Conservation (phyloP, 352 stramenopile species). For the Phytophthora sp. region DNA sequence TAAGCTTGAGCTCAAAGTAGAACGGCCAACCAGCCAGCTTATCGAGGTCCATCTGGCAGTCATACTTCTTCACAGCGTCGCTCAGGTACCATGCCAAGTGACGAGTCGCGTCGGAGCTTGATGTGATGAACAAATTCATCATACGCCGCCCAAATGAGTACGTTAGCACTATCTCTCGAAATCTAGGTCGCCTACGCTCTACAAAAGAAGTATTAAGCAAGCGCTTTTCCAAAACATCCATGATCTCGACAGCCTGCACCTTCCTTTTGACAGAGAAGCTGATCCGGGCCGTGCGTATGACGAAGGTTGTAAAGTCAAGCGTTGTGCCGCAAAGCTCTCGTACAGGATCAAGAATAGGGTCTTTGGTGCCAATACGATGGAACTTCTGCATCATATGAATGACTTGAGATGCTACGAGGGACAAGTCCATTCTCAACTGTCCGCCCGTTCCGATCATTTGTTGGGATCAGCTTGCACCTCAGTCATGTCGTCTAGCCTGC, state of each 20-base stretch:
- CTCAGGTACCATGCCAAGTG: slow-evolving; percentile 13
- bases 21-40: slow-evolving; percentile 1
- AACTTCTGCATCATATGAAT: slow-evolving; percentile 31
- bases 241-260: slow-evolving; percentile 7
- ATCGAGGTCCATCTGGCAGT: background rate
- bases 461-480: background rate
- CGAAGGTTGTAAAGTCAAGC: slow-evolving; percentile 1
- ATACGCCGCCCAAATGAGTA: slow-evolving; percentile 1
- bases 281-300: slow-evolving; percentile 8
- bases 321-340: slow-evolving; percentile 11
- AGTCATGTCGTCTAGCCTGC: background rate
- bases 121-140: slow-evolving; percentile 1
- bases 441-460: background rate
- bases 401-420: background rate
- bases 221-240: slow-evolving; percentile 21
- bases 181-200: background rate
- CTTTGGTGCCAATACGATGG: slow-evolving; percentile 8
- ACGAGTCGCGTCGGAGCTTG: background rate
- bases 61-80: slow-evolving; percentile 1
- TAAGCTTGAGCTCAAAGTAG: slow-evolving; percentile 6
- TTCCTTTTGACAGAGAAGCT: slow-evolving; percentile 7
- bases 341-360: slow-evolving; percentile 1
- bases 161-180: slow-evolving; percentile 1
- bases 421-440: background rate
- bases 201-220: slow-evolving; percentile 10